Evolutionary conservation across 2,329 filamentous ascomycete species (phyloP).

Genomic region (Monilinia fructigena): DNA sequence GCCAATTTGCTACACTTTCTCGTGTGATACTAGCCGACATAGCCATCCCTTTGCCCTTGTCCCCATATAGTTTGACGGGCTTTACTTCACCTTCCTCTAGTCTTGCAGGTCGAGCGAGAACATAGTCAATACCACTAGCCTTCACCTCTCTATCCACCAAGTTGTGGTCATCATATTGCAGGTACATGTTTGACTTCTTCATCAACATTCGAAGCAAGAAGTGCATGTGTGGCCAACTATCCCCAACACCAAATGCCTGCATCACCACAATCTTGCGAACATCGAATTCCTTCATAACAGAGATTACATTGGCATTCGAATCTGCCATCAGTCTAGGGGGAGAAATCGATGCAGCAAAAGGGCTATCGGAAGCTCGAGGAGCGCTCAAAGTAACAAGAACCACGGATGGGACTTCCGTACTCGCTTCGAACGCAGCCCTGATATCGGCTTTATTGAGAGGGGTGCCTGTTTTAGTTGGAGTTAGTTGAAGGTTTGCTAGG

Average conservation of each 20-base stretch:
- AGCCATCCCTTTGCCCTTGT: constrained; percentile 28
- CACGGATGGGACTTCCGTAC: constrained; percentile 50
- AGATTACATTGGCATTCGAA: constrained; percentile 43
- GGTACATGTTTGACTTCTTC: constrained; percentile 47
- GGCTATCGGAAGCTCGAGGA: constrained; percentile 35
- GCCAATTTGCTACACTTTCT: constrained; percentile 47
- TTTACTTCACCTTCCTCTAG: constrained; percentile 25
- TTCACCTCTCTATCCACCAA: constrained; percentile 32
- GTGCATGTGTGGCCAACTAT: constrained; percentile 46
- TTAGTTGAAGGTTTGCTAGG: background rate
- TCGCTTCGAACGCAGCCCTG: constrained; percentile 46
- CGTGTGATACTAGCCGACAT: constrained; percentile 27
- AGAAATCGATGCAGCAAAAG: constrained; percentile 32
- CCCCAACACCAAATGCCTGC: constrained; percentile 50
- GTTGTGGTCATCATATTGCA: constrained; percentile 50
- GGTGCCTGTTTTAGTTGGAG: constrained; percentile 26
- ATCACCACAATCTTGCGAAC: constrained; percentile 46
- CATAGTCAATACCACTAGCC: constrained; percentile 27
- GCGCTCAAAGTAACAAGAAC: constrained; percentile 42
- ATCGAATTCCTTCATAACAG: constrained; percentile 40
- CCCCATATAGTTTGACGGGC: constrained; percentile 24
- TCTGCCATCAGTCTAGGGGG: constrained; percentile 45
- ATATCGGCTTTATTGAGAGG: constrained; percentile 44
- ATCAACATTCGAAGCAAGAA: constrained; percentile 47
- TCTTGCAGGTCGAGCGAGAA: constrained; percentile 27